Conservation (phyloP, 108 stramenopile species). For the Conticribra weissflogii region DNA sequence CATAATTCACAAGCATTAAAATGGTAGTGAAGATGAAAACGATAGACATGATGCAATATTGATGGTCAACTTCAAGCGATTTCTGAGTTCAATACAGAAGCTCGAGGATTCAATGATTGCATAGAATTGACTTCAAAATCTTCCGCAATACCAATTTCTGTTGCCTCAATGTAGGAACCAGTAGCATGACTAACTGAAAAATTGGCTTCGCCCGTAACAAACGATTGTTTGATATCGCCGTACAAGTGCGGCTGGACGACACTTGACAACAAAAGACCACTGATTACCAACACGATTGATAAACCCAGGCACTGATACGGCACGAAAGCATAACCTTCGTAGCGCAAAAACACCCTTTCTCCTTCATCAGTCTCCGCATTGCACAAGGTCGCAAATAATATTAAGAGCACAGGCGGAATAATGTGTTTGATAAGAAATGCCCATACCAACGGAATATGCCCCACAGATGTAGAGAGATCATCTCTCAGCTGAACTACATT, state of each 20-base stretch:
- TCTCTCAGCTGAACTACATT: slow-evolving; percentile 50
- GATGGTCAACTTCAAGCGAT: too few species aligned
- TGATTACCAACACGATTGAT: slow-evolving; percentile 44
- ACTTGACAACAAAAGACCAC: slow-evolving; percentile 45
- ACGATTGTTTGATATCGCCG: not conserved
- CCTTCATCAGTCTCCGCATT: slow-evolving; percentile 39
- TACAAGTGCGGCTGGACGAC: slow-evolving; percentile 42
- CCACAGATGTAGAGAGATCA: slow-evolving; percentile 46
- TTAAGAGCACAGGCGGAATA: slow-evolving; percentile 58
- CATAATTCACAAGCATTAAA: too few species aligned
- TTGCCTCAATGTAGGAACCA: too few species aligned
- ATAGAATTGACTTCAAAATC: too few species aligned
- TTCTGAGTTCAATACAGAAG: too few species aligned
- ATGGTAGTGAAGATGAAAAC: too few species aligned
- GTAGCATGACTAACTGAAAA: too few species aligned
- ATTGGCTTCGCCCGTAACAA: too few species aligned
- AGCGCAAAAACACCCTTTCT: slow-evolving; percentile 43
- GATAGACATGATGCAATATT: too few species aligned
- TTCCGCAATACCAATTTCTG: too few species aligned
- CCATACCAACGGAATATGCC: slow-evolving; percentile 60
- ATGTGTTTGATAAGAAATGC: slow-evolving; percentile 55
- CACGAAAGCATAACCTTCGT: slow-evolving; percentile 34
- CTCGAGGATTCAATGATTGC: too few species aligned
- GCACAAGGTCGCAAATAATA: slow-evolving; percentile 47
- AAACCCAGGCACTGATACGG: slow-evolving; percentile 67